These are phyloP conservation scores for Trichosporon sp. DNA, from an alignment of 1,284 basidiomycete species.

Conservation along the genomic window DNA sequence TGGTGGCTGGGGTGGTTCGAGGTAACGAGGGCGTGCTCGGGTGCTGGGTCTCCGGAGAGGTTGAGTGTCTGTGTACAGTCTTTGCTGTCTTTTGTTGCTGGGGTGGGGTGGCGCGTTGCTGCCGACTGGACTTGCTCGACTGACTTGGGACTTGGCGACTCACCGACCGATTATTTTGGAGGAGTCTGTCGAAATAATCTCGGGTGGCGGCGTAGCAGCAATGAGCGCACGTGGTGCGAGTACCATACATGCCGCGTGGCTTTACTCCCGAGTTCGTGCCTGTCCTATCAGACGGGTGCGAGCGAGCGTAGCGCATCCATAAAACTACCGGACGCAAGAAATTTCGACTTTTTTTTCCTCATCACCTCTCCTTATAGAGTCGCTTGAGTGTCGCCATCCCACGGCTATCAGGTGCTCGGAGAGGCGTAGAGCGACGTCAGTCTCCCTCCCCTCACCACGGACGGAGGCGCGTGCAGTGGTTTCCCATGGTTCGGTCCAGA, in stretches of 20 bases:
- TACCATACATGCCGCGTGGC: background rate
- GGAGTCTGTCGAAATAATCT: background rate
- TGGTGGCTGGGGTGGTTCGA: background rate
- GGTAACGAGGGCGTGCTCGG: background rate
- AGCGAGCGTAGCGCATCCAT: background rate
- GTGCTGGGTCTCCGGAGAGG: too few species aligned
- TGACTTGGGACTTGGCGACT: background rate
- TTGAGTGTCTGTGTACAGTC: too few species aligned
- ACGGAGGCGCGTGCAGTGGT: slow-evolving; percentile 31
- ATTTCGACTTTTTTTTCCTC: slow-evolving; percentile 14
- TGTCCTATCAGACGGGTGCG: too few species aligned
- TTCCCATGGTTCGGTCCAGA: slow-evolving; percentile 24
- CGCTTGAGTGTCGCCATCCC: slow-evolving; percentile 30
- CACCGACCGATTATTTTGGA: background rate
- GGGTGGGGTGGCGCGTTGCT: too few species aligned
- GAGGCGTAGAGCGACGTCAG: slow-evolving; percentile 31
- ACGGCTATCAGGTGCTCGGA: slow-evolving; percentile 39
- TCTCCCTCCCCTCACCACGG: slow-evolving; percentile 24
- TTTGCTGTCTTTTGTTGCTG: too few species aligned
- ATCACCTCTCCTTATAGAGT: slow-evolving; percentile 27
- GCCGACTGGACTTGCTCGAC: background rate
- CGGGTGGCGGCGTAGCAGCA: background rate
- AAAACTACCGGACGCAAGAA: background rate
- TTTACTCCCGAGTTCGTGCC: background rate
- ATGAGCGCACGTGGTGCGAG: background rate